Evolutionary conservation across 768 basidiomycete genomes (phyloP).

Genomic region (Chlorophyllum brunneum): DNA sequence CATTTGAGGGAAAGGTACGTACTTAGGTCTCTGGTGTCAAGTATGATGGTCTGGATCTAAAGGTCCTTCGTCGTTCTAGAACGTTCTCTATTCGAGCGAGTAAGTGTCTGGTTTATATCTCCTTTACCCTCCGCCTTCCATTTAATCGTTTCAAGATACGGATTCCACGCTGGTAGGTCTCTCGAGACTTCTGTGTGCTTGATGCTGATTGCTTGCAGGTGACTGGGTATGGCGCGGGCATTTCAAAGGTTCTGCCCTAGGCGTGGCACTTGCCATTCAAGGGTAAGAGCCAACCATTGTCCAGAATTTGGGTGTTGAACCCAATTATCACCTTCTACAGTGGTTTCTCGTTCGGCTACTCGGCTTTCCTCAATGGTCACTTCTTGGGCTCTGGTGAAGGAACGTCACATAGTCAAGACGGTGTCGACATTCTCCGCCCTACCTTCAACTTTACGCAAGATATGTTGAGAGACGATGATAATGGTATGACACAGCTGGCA

Average conservation of each 20-base stretch:
- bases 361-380: constrained; percentile 36
- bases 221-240: constrained; percentile 45
- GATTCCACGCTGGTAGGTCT: constrained; percentile 5
- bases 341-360: constrained; percentile 42
- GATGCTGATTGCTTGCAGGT: constrained; percentile 13
- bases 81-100: constrained; percentile 8
- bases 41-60: no score
- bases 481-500: constrained; percentile 18
- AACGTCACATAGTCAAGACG: constrained; percentile 28
- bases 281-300: no score
- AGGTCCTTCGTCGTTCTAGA: background rate
- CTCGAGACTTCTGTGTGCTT: background rate
- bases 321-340: constrained; percentile 12
- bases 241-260: constrained; percentile 38
- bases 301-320: background rate
- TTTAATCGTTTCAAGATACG: background rate
- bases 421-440: constrained; percentile 29
- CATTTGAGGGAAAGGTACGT: constrained; percentile 52
- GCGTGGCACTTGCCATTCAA: constrained; percentile 35
- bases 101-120: background rate
- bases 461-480: constrained; percentile 25
- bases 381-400: constrained; percentile 41
- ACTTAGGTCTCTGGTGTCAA: constrained; percentile 15
- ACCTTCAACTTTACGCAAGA: constrained; percentile 30
- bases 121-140: no score